These are phyloP conservation scores for Trifolium dubium DNA, from an alignment of 306 rosid species.

Conservation along the genomic window DNA sequence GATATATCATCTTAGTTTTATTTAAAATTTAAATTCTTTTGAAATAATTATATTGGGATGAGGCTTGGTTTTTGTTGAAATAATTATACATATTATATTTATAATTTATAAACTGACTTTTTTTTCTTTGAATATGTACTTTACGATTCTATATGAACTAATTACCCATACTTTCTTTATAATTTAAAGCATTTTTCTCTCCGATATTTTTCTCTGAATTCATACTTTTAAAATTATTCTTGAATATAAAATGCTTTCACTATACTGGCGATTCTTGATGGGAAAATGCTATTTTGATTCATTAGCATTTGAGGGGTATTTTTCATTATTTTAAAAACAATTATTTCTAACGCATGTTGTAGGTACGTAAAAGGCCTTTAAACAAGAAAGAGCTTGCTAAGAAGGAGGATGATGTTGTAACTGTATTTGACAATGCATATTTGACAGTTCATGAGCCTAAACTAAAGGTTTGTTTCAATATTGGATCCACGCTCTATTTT, in stretches of 20 bases:
- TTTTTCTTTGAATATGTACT: neutral
- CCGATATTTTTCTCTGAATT: neutral
- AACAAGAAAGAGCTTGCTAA: constrained; percentile 96
- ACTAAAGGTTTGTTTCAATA: constrained; percentile 68
- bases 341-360: constrained; percentile 40
- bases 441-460: constrained; percentile 92
- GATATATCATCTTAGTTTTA: neutral
- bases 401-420: constrained; percentile 94
- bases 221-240: neutral
- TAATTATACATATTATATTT: neutral
- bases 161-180: neutral
- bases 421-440: constrained; percentile 69
- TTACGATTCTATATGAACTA: constrained; percentile 17
- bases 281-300: neutral
- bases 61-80: neutral
- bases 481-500: constrained; percentile 26
- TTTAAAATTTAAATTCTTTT: neutral
- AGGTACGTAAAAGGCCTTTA: constrained; percentile 98
- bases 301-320: constrained; percentile 33
- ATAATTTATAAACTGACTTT: neutral
- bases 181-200: neutral
- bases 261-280: constrained; percentile 8
- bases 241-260: neutral
- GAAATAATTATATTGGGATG: neutral
- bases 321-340: constrained; percentile 18